Percentiles rank a stretch among this genome's conserved stretches.
These are phyloP conservation scores for Eruca vesicaria DNA, from an alignment of 441 rosid species.

Conservation along the genomic window DNA sequence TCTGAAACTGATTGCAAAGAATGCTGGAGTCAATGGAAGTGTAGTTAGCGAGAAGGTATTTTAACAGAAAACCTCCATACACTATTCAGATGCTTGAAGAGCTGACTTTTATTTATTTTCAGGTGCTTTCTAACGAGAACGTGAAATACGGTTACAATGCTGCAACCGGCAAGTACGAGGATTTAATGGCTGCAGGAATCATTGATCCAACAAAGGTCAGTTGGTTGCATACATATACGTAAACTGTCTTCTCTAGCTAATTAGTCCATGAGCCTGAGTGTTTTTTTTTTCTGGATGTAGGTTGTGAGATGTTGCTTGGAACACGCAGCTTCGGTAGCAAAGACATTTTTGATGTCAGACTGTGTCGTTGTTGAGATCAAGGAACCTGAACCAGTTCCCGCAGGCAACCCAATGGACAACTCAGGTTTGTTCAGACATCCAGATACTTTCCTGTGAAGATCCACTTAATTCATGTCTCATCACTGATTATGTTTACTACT, in stretches of 20 bases:
- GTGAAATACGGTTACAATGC: constrained; percentile 78
- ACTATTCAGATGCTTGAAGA: neutral
- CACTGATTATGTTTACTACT: constrained; percentile 2
- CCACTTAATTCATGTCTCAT: neutral
- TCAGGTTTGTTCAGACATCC: constrained; percentile 50
- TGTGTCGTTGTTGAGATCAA: constrained; percentile 92
- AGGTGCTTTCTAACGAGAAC: constrained; percentile 77
- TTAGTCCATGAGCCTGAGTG: neutral
- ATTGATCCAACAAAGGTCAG: constrained; percentile 92
- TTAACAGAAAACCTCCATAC: neutral
- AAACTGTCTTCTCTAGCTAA: neutral
- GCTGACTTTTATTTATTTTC: constrained; percentile 4
- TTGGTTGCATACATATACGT: neutral
- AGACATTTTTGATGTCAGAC: constrained; percentile 89
- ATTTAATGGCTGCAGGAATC: constrained; percentile 91
- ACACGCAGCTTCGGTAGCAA: constrained; percentile 89
- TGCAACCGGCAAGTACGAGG: constrained; percentile 88
- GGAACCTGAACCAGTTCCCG: constrained; percentile 67
- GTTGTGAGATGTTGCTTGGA: constrained; percentile 96
- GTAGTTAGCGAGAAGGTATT: constrained; percentile 83
- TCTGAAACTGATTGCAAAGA: constrained; percentile 84
- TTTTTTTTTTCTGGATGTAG: constrained; percentile 31
- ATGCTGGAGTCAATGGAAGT: constrained; percentile 92
- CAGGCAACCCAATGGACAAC: constrained; percentile 86
- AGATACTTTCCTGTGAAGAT: neutral